These are phyloP conservation scores for Ogataea salicorniae DNA, from an alignment of 805 yeast genomes.

Conservation along the genomic window DNA sequence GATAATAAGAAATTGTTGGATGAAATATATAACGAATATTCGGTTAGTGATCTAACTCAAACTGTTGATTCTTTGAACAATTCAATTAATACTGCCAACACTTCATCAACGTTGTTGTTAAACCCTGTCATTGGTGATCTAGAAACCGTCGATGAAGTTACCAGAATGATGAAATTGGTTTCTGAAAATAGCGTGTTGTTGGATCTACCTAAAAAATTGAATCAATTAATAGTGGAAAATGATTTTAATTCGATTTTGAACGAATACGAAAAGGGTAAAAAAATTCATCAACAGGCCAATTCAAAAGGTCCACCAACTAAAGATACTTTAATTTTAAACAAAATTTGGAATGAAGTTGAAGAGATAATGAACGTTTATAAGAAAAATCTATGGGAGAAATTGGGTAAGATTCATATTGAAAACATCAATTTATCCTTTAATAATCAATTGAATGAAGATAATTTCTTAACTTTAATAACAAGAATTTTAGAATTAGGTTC, in stretches of 20 bases:
- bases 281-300: conserved; percentile 8
- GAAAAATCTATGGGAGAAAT: conserved; percentile 44
- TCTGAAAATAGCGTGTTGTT: conserved; percentile 49
- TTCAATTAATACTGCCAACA: conserved; percentile 44
- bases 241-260: conserved; percentile 56
- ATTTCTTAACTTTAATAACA: conserved; percentile 41
- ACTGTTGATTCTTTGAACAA: conserved; percentile 25
- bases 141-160: conserved; percentile 43
- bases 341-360: conserved; percentile 55
- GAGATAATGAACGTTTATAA: conserved; percentile 50
- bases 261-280: conserved; percentile 49
- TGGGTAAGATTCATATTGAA: conserved; percentile 33
- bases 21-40: conserved; percentile 50
- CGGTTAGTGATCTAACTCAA: conserved; percentile 22
- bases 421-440: conserved; percentile 19
- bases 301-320: background rate
- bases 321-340: conserved; percentile 34
- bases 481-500: conserved; percentile 59
- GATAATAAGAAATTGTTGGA: conserved; percentile 61
- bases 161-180: conserved; percentile 44
- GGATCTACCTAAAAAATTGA: conserved; percentile 50
- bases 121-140: conserved; percentile 56
- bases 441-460: conserved; percentile 10
- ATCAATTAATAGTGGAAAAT: conserved; percentile 36
- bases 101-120: conserved; percentile 44